Conservation (phyloP, 2,329 filamentous ascomycete genomes). For the Alternaria incomplexa region DNA sequence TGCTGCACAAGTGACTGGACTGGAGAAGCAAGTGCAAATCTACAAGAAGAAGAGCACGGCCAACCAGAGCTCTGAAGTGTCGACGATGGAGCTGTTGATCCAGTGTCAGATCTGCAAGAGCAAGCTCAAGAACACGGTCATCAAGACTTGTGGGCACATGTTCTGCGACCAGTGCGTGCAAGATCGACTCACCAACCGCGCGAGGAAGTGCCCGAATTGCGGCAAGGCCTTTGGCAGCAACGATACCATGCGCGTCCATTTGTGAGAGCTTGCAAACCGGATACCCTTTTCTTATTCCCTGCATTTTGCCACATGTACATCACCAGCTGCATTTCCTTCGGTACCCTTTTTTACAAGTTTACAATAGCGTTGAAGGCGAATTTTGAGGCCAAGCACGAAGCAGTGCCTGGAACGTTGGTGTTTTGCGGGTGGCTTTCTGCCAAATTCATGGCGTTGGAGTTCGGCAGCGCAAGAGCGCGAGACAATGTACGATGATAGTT, state of each 20-base stretch:
- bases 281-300: background rate
- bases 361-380: slow-evolving; percentile 7
- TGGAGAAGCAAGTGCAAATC: slow-evolving; percentile 80
- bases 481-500: slow-evolving; percentile 16
- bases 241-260: slow-evolving; percentile 74
- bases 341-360: slow-evolving; percentile 5
- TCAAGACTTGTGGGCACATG: slow-evolving; percentile 93
- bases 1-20: slow-evolving; percentile 76
- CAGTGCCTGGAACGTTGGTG: slow-evolving; percentile 9
- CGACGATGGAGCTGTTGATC: slow-evolving; percentile 78
- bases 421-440: slow-evolving; percentile 6
- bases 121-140: slow-evolving; percentile 90
- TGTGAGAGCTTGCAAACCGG: slow-evolving; percentile 17
- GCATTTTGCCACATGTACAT: slow-evolving; percentile 14
- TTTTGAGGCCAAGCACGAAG: slow-evolving; percentile 3
- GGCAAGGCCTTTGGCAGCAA: slow-evolving; percentile 88
- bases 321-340: slow-evolving; percentile 14
- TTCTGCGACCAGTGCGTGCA: slow-evolving; percentile 93
- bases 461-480: slow-evolving; percentile 1
- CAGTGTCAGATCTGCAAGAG: slow-evolving; percentile 92
- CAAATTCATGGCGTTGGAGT: slow-evolving; percentile 6
- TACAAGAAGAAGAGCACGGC: slow-evolving; percentile 84
- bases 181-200: slow-evolving; percentile 84
- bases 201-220: slow-evolving; percentile 95
- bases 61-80: slow-evolving; percentile 81